Base-by-base conservation (phyloP, 495 filamentous ascomycete genomes). In the Aspergillus funiculosus region DNA sequence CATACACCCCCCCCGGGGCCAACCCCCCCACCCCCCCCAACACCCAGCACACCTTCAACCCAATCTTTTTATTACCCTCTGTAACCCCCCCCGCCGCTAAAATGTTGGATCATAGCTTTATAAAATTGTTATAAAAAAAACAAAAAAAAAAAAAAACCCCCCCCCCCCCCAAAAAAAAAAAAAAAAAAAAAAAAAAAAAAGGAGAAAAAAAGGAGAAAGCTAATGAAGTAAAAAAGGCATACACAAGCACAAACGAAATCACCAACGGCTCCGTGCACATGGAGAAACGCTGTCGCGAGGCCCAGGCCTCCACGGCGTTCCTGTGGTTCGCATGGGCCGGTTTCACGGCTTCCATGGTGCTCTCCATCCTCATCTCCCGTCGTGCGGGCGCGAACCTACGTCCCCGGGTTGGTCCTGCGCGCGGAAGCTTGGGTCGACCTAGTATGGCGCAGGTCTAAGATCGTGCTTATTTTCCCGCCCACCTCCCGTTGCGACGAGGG, bases 261-360 rank as follows among this genome's bases (percentile, higher is more conserved):
- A 81, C 76, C 48, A 76, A 79, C 51, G 79, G 81, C 55, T 72
- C 79, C n/a, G n/a, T n/a, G 0, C 10, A 43, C 48, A 61, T 52
- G 18, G 19, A 46, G 8, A 79, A 80, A 64, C 74, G 81, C 52
- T 87, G 83, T 63, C 80, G 69, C 29, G 82, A 87, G 59, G 77
- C 80, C 6, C 81, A 87, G 65, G 83, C 83, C 4, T 67, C 74
- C 4, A 71, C 63, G 25, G 82, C 83, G 0, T 87, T 87, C 72
- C 71, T 86, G 48, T 87, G 79, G 79, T 85, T 87, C 64, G 77
- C 70, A 41, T 86, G 82, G 70, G 76, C 71, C 14, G 59, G 78
- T 0, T 87, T 72, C 58, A 66, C 69, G 44, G 76, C 62, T 13
- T 79, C 79, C 2, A 48, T 77, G 14, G 52, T 77, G 32, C 54